Conservation (phyloP, 2,329 filamentous ascomycete genomes). For the Orbilia javanica region DNA sequence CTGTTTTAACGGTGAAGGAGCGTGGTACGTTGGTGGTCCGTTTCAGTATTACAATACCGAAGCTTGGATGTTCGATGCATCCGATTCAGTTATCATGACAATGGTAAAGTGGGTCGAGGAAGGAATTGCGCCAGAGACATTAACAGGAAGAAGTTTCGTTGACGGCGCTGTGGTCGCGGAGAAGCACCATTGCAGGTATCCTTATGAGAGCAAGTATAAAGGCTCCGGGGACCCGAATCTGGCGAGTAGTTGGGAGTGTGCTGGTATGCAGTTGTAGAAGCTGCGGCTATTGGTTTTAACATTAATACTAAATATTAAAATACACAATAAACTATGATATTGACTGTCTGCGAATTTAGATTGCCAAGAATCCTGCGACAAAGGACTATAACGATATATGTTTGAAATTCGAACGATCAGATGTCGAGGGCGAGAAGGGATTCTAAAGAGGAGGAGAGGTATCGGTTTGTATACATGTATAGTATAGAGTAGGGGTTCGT, state of each 20-base stretch:
- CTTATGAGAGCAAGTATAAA: constrained; percentile 40
- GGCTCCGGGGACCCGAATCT: constrained; percentile 32
- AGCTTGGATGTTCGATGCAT: constrained; percentile 23
- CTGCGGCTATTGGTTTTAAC: too few relatives aligned
- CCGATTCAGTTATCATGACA: constrained; percentile 65
- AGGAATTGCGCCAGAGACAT: constrained; percentile 63
- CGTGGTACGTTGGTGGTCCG: constrained; percentile 49
- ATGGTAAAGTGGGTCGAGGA: constrained; percentile 69
- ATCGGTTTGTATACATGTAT: too few relatives aligned
- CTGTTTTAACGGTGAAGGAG: constrained; percentile 63
- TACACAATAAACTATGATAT: too few relatives aligned
- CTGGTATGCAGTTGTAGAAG: too few relatives aligned
- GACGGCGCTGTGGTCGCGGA: constrained; percentile 13
- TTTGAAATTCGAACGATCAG: too few relatives aligned
- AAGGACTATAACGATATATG: too few relatives aligned
- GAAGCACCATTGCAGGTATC: constrained; percentile 42
- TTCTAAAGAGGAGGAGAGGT: too few relatives aligned
- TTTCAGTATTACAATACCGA: constrained; percentile 21
- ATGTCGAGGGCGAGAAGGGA: too few relatives aligned
- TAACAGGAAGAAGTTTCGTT: constrained; percentile 60
- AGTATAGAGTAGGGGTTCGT: too few relatives aligned
- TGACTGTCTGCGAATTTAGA: too few relatives aligned
- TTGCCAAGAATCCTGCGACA: too few relatives aligned
- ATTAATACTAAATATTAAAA: too few relatives aligned
- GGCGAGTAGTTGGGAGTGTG: constrained; percentile 44